Evolutionary conservation across 1,139 yeast genomes (phyloP).

Genomic region (Hyphopichia pseudoburtonii): DNA sequence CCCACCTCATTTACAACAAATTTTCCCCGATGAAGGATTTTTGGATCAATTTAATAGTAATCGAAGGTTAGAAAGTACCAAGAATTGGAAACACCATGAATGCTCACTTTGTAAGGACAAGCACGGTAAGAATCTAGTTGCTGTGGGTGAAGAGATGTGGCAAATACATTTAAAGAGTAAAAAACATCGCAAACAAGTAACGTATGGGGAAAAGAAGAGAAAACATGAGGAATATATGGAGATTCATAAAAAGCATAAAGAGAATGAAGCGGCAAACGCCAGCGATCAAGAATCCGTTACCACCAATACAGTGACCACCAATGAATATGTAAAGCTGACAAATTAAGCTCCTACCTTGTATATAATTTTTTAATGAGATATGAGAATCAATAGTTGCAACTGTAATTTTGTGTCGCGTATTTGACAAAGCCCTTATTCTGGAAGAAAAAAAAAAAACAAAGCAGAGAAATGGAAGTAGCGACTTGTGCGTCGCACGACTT

Average conservation of each 20-base stretch:
- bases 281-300: not conserved
- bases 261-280: not conserved
- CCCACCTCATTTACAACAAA: constrained; percentile 41
- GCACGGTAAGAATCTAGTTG: constrained; percentile 54
- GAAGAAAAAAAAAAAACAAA: too few relatives aligned
- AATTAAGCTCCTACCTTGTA: too few relatives aligned
- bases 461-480: too few relatives aligned
- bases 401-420: too few relatives aligned
- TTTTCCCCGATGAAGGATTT: constrained; percentile 28
- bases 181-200: constrained; percentile 47
- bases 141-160: constrained; percentile 78
- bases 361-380: too few relatives aligned
- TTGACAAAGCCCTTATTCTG: too few relatives aligned
- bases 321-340: too few relatives aligned
- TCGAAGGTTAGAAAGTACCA: constrained; percentile 36
- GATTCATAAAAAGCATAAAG: constrained; percentile 4
- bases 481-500: too few relatives aligned
- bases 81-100: constrained; percentile 65
- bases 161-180: constrained; percentile 63
- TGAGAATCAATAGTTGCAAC: too few relatives aligned
- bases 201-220: constrained; percentile 16
- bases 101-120: constrained; percentile 69
- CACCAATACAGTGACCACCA: too few relatives aligned
- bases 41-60: constrained; percentile 30
- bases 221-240: constrained; percentile 13